Conservation (phyloP, 768 basidiomycete species). For the Hygrocybe punicea region DNA sequence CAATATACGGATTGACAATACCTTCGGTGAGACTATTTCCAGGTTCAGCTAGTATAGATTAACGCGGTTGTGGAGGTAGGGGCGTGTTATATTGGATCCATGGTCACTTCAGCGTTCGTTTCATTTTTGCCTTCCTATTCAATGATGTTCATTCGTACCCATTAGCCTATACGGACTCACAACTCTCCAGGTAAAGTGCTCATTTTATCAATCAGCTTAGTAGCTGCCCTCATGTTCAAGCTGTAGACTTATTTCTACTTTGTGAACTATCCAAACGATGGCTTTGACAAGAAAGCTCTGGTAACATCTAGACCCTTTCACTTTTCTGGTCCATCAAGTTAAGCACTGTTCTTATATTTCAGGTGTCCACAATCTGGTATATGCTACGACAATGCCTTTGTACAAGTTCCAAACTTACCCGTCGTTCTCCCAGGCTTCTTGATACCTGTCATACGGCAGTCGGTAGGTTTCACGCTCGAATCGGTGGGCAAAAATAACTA, state of each 20-base stretch:
- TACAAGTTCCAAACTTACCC: no score
- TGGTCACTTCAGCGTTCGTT: slow-evolving; percentile 17
- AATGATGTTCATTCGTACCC: not conserved
- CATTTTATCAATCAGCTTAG: not conserved
- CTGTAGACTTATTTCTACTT: slow-evolving; percentile 23
- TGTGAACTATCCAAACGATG: slow-evolving; percentile 20
- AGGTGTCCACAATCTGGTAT: slow-evolving; percentile 8
- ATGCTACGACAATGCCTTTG: no score
- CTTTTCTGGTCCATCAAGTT: not conserved
- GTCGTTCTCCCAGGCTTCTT: no score
- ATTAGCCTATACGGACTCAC: slow-evolving; percentile 21
- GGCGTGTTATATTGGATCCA: slow-evolving; percentile 20
- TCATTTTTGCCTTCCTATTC: not conserved
- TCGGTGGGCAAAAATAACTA: no score
- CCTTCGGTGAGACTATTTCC: slow-evolving; percentile 13
- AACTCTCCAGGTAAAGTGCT: slow-evolving; percentile 19
- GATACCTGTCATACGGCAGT: no score
- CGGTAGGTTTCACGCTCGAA: no score
- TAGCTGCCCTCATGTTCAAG: not conserved
- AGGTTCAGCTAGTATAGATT: not conserved
- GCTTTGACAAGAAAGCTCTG: slow-evolving; percentile 7
- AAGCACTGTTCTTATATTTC: not conserved
- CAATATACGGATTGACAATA: not conserved
- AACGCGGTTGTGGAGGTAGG: slow-evolving; percentile 4
- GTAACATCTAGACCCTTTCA: slow-evolving; percentile 4